A percentile compares a stretch with the other conserved stretches of the same genome.
These are phyloP conservation scores for Fistulinella prunicolor DNA, from an alignment of 768 basidiomycete genomes.

Conservation along the genomic window DNA sequence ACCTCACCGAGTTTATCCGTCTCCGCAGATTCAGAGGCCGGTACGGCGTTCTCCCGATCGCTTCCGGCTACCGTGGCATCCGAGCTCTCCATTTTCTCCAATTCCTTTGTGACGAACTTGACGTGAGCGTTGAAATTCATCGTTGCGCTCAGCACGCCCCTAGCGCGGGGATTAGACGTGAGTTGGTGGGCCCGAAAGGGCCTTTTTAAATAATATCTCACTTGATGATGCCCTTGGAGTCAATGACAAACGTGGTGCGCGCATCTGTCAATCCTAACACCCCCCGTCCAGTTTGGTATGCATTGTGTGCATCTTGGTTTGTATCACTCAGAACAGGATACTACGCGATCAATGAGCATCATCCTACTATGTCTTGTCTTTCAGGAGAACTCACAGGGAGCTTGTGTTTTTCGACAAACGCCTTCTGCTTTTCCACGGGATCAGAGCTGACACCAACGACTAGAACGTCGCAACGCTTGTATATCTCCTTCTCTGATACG, in stretches of 20 bases:
- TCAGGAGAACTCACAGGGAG: constrained; percentile 47
- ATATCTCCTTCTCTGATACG: constrained; percentile 61
- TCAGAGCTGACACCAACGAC: constrained; percentile 77
- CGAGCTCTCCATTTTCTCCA: constrained; percentile 43
- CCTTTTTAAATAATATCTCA: constrained; percentile 27
- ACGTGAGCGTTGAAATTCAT: constrained; percentile 63
- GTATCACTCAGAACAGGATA: constrained; percentile 79
- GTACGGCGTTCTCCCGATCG: background rate
- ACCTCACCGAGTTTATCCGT: constrained; percentile 22
- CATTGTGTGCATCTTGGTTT: constrained; percentile 57
- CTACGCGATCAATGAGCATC: constrained; percentile 31
- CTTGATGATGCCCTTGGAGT: constrained; percentile 65
- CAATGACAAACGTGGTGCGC: constrained; percentile 76
- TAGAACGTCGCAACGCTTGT: constrained; percentile 58
- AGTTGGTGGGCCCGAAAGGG: background rate
- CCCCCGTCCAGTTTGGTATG: constrained; percentile 64
- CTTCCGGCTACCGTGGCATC: background rate
- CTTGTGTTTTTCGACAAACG: constrained; percentile 69
- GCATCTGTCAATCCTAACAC: constrained; percentile 63
- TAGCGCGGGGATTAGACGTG: constrained; percentile 20
- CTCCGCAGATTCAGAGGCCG: constrained; percentile 6
- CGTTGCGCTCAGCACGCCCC: constrained; percentile 58
- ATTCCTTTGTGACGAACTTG: constrained; percentile 69
- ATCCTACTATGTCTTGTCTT: background rate
- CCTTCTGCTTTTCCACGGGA: constrained; percentile 66